Base-by-base conservation (phyloP, 176 grass and related monocot genomes). In the Coix lacrymajobi region DNA sequence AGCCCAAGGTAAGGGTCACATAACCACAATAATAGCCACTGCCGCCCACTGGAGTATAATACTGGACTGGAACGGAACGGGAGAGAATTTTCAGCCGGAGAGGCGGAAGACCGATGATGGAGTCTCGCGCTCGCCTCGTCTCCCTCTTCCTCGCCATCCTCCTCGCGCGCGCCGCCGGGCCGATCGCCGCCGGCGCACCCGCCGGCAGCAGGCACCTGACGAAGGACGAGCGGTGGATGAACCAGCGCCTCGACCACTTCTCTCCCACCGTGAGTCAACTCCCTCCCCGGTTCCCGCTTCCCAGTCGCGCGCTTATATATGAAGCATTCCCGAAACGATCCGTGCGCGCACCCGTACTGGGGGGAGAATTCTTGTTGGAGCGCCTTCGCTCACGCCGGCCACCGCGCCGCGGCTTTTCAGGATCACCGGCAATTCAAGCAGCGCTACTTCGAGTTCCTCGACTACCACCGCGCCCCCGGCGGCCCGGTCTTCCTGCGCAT, bases 191-290 rank as follows among this genome's bases (percentile, higher is more conserved):
- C 37, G 40, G 7, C 30, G 61, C 22, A 28, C 28, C 34, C 81
- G 15, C 6, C 66, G 44, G 25, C 80, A 67, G 75, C 22, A 44
- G 83, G 75, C 88, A 95, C 85, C 90, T 98, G 62, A 93, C 92
- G 3, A 48, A 8, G 45, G 88, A 95, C 31, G 86, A 85, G 87
- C 89, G 65, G 37, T 95, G 96, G 96, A 91, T 98, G 89, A 74
- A 80, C 85, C 92, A 95, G 44, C 88, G 84, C 26, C 91, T 98
- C 28, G 96, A 98, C 80, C 96, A 98, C 91, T 98, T 95, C 96
- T 93, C 96, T 57, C 92, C 96, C 66, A 90, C 79, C 32, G 96
- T 95, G 16, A 84, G 75, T 41, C 48, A 45, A 40, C 73, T 37
- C 66, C 22, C 22, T 1, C 37, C 39, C 44, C 8, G 14, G 3